Base-by-base conservation (phyloP, 2,329 filamentous ascomycete species). In the Aspergillus japonicus region DNA sequence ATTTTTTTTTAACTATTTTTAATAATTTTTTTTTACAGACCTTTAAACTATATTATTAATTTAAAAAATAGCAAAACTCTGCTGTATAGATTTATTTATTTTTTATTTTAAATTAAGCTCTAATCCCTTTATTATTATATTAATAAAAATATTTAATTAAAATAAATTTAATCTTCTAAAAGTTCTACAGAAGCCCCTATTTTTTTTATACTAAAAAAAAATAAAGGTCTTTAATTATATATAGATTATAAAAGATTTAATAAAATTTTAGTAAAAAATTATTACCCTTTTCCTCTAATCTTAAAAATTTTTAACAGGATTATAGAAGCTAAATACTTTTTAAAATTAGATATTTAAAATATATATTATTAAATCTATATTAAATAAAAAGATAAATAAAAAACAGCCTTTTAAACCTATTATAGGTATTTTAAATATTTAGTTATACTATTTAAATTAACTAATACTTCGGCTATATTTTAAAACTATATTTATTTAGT, bases 101-200 rank as follows among this genome's bases (percentile, higher is more conserved):
- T 23, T 23, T 23, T 21, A 21, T 21, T 23, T 2, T 6, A 54
- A 48, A 23, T 12, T 19, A 26, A 47, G 47, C n/a, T 55, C 5
- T 24, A 55, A 19, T 19, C 24, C 4, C 1, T 55, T 29, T 47
- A 55, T 19, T 7, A 47, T 21, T 55, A 55, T 55, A 55, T 55
- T 55, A 48, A 55, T 26, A 35, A 39, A 39, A 55, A 55, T 26
- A 0, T 55, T n/a, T 29, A 55, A 48, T 19, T 55, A 48, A 14
- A 48, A 4, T 47, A 47, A 31, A 31, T 55, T 47, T 55, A 55
- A 55, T 48, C 4, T 55, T 55, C 24, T n/a, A 52, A 52, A 19
- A 52, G 14, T 12, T 3, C 26, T 52, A 31, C 3, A 19, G 6
- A 39, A 14, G 29, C n/a, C 1, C 8, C 21, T 39, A 53, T 53